Evolutionary conservation across 192 early-diverging fungal species (phyloP), one percentile per base, ranked within the genome.

Genomic region (Phycomyces blakesleeanus): DNA sequence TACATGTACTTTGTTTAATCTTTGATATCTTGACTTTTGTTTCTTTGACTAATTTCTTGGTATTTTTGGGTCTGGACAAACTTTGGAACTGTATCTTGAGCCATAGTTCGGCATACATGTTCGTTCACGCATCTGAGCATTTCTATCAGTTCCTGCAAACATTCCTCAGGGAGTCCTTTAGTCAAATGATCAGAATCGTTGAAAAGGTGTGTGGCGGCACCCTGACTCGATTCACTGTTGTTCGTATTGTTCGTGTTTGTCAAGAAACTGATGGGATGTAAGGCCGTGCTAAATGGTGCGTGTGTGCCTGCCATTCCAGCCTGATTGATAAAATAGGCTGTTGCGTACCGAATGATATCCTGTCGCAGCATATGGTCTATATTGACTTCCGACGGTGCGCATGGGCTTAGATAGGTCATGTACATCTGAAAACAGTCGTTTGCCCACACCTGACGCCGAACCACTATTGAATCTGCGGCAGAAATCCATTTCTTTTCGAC

Each of bases 51-150:
- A 11, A 47, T 7, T 22, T 57, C 41, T 8, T 49, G 29, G 16
- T 59, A 61, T 15, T 50, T 27, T 14, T 50, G 29, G 0, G 49
- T 51, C 34, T 51, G 44, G 18, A 61, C 49, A 67, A 88, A 89
- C 71, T 86, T 87, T 1, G 88, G 86, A 16, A 88, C 75, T 40
- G 87, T 87, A 64, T 89, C 88, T 9, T 78, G 78, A 6, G 88
- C 85, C 82, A 88, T 82, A 7, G 87, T 68, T n/a, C 76, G 60
- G 69, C 83, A 88, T 41, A 90, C 83, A 50, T 88, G 85, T 0
- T 82, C 79, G 52, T 87, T 76, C 18, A 81, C 77, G 20, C 55
- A 51, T 20, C 82, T 77, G 69, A 82, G 87, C 61, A 88, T 68
- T 21, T 51, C 34, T 11, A 73, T 41, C 1, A 53, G 27, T 12